Conservation (phyloP, 2,329 filamentous ascomycete genomes). For the Dactylellina leptospora region DNA sequence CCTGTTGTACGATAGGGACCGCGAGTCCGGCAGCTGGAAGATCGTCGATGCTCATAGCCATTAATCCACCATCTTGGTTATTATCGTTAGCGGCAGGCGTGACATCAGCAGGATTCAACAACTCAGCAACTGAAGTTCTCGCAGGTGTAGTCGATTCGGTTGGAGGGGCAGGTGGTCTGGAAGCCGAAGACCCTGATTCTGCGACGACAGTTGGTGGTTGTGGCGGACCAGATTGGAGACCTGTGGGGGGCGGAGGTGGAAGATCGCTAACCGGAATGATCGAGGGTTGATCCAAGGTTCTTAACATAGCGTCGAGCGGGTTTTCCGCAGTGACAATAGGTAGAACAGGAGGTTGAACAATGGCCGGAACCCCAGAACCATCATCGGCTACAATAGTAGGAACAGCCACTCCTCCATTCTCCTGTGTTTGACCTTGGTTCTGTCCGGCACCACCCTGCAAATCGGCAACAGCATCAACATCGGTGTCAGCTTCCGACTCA, state of each 20-base stretch:
- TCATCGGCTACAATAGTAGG: conserved; percentile 25
- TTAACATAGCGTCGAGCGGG: conserved; percentile 15
- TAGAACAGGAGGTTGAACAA: conserved; percentile 22
- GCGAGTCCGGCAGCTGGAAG: conserved; percentile 55
- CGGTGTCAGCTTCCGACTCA: conserved; percentile 57
- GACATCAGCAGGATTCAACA: conserved; percentile 55
- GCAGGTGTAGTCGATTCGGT: conserved; percentile 55
- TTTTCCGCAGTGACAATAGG: conserved; percentile 14
- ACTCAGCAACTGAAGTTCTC: conserved; percentile 48
- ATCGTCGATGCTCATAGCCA: conserved; percentile 62
- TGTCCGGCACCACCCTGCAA: conserved; percentile 55
- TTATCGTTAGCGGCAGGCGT: conserved; percentile 28
- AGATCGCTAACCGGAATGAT: conserved; percentile 1
- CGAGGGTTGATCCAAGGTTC: conserved; percentile 17
- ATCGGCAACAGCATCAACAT: conserved; percentile 54
- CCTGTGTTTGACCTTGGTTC: conserved; percentile 8
- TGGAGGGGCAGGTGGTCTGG: conserved; percentile 1
- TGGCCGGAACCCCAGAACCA: conserved; percentile 23
- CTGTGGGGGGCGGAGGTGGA: neutral
- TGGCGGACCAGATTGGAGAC: conserved; percentile 7
- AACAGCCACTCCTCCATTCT: conserved; percentile 36
- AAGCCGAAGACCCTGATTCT: conserved; percentile 2
- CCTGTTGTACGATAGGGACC: conserved; percentile 40
- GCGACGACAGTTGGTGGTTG: neutral
- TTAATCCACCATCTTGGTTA: conserved; percentile 58